phyloP scores from a whole-genome alignment of 768 basidiomycete species.

The Pisolithus orientalis region DNA sequence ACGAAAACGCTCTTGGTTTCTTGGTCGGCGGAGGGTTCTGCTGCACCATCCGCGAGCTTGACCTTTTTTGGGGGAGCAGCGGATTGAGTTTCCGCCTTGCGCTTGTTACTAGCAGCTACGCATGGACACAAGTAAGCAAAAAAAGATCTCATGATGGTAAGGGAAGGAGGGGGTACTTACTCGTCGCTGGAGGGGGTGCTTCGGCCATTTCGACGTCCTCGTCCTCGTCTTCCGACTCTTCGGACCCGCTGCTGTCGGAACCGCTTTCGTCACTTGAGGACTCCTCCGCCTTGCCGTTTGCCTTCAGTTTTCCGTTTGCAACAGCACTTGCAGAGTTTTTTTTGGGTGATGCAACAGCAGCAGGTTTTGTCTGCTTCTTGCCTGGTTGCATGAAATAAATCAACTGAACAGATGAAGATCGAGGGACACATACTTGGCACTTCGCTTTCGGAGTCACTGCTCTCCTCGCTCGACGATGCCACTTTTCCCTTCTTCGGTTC shows the following conservation, averaged over 20 bases:
- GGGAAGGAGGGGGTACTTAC: constrained; percentile 20
- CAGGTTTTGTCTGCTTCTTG: background rate
- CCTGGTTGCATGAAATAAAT: background rate
- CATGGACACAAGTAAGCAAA: background rate
- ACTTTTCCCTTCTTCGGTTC: background rate
- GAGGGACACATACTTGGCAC: constrained; percentile 3
- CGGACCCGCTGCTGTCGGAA: constrained; percentile 5
- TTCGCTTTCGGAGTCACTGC: constrained; percentile 12
- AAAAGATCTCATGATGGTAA: background rate
- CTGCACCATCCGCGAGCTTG: constrained; percentile 59
- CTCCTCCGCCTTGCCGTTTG: background rate
- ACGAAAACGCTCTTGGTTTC: constrained; percentile 79
- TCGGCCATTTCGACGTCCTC: constrained; percentile 59
- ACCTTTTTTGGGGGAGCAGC: constrained; percentile 71
- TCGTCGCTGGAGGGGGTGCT: constrained; percentile 32
- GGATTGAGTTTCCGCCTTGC: constrained; percentile 68
- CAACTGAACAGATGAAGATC: background rate
- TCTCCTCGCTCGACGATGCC: constrained; percentile 12
- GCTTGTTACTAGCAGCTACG: constrained; percentile 44
- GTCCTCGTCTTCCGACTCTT: constrained; percentile 25
- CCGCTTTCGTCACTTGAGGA: constrained; percentile 1
- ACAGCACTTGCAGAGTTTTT: background rate
- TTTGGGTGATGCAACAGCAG: background rate
- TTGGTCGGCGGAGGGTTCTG: constrained; percentile 28
- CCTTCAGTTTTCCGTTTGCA: background rate